Evolutionary conservation across 208 protist species (phyloP).

Genomic region (Leishmania turanica): DNA sequence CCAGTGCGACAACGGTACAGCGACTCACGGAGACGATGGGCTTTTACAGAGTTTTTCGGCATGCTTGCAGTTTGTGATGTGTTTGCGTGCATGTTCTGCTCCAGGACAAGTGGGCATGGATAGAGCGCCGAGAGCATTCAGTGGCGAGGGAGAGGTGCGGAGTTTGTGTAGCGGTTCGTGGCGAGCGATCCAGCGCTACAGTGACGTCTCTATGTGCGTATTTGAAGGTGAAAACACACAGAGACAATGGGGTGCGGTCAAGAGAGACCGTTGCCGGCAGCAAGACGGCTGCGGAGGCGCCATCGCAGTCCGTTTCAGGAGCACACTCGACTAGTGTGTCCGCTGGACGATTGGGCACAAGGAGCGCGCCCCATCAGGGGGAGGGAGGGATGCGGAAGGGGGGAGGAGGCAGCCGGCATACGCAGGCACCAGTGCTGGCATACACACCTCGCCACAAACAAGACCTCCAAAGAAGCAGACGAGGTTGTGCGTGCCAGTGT

Average conservation of each 20-base stretch:
- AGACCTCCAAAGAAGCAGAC: not conserved
- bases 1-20: not conserved
- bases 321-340: not conserved
- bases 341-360: not conserved
- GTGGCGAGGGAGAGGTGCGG: not conserved
- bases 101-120: not conserved
- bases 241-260: not conserved
- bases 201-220: not conserved
- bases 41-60: not conserved
- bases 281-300: not conserved
- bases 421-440: not conserved
- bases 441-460: not conserved
- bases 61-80: not conserved
- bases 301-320: not conserved
- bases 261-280: not conserved
- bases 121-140: not conserved
- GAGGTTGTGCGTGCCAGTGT: not conserved
- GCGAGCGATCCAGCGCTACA: not conserved
- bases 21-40: not conserved
- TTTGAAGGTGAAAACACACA: not conserved
- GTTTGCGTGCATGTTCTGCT: not conserved
- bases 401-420: not conserved
- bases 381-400: not conserved
- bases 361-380: not conserved
- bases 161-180: not conserved